Base-by-base conservation (phyloP, 345 rosid genomes). In the Clausena lansium region DNA sequence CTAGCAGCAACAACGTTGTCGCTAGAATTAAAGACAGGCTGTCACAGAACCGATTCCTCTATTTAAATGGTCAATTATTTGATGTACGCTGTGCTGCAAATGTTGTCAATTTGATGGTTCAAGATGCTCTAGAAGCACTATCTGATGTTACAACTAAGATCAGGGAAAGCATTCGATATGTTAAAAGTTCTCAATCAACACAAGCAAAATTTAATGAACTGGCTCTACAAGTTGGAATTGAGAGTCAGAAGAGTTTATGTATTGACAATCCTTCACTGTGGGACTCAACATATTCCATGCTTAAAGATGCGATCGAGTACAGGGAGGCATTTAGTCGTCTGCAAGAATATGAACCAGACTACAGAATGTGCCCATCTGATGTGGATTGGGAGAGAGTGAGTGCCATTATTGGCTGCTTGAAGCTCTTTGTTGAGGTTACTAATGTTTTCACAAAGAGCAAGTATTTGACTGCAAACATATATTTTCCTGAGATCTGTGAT, bases 241-340 rank as follows among this genome's bases (percentile, higher is more conserved):
- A 82, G 71, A 84, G 85, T 77, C 82, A 83, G 35, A 86, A 83
- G 80, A 81, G 83, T 79, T 77, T 90, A 52, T 83, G 82, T 61
- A 68, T 86, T 30, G 97, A 91, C 69, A 91, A 86, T 80, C 80
- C 83, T 64, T 77, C 75, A 28, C 82, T 74, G 60, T 93, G 97
- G 98, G 88, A 90, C 86, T 88, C 92, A 0, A 89, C 97, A 22
- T 89, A 66, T 81, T 76, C 71, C 9, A 93, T 93, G 98, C 88
- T 90, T 70, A 91, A 89, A 78, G 89, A 60, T 83, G 89, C 93
- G 4, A 75, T 87, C 4, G 89, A 84, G 73, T 87, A 86, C 74
- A 85, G 82, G 84, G 81, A 71, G 2, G 84, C 84, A 19, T 89
- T 93, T 79, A 77, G 83, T 64, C 85, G 82, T 77, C 73, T 87